Percentiles rank a stretch among this genome's conserved stretches.
Conservation (phyloP, 2,329 filamentous ascomycete species). For the Scedosporium aurantiacum region DNA sequence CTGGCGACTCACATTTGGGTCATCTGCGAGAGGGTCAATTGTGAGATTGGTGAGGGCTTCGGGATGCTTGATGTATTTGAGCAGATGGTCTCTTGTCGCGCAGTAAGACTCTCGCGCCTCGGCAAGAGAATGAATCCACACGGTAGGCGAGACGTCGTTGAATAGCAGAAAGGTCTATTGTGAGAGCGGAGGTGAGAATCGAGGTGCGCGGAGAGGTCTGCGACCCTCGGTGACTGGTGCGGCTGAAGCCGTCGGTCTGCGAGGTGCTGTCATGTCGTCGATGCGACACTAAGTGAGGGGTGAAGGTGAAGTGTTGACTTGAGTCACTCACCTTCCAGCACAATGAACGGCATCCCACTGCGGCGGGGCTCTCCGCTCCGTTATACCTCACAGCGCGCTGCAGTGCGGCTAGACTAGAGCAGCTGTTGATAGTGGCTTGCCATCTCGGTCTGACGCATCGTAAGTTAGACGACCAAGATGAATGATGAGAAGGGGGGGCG, state of each 20-base stretch:
- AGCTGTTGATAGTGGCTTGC: conserved; percentile 50
- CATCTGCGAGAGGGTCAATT: conserved; percentile 78
- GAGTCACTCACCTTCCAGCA: conserved; percentile 67
- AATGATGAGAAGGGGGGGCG: not conserved
- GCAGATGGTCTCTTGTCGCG: conserved; percentile 59
- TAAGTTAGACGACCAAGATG: not conserved
- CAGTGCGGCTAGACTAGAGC: conserved; percentile 47
- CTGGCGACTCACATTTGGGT: conserved; percentile 38
- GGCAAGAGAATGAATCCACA: conserved; percentile 58
- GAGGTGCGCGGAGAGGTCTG: not conserved
- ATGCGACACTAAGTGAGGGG: not conserved
- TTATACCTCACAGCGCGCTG: conserved; percentile 53
- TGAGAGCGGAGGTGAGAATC: not conserved
- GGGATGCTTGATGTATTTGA: conserved; percentile 75
- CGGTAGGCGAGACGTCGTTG: conserved; percentile 48
- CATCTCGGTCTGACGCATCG: conserved; percentile 38
- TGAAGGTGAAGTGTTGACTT: not conserved
- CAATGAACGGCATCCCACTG: conserved; percentile 67
- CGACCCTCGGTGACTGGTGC: no score
- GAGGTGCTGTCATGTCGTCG: no score
- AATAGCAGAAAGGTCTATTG: conserved; percentile 69
- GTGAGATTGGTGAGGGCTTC: conserved; percentile 62
- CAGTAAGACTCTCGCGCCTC: conserved; percentile 66
- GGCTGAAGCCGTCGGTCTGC: not conserved
- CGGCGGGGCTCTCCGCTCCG: conserved; percentile 50